Percentiles rank a stretch among this genome's conserved stretches.
These are phyloP conservation scores for Lactuca sativa DNA, from an alignment of 129 eudicot species.

Conservation along the genomic window DNA sequence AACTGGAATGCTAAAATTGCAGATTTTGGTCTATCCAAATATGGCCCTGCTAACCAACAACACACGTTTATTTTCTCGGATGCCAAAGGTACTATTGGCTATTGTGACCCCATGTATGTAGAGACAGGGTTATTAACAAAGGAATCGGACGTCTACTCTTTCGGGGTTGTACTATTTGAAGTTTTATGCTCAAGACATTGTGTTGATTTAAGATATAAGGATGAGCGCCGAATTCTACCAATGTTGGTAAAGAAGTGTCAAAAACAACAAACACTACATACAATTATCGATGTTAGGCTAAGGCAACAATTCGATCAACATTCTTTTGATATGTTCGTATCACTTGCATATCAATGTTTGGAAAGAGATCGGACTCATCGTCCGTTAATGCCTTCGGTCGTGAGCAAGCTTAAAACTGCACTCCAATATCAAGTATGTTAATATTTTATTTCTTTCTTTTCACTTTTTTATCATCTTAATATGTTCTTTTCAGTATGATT, in stretches of 20 bases:
- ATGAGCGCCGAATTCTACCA: background rate
- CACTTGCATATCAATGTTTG: constrained; percentile 12
- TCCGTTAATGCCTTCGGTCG: constrained; percentile 2
- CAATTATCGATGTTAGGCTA: constrained; percentile 1
- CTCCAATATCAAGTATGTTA: constrained; percentile 1
- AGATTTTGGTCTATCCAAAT: constrained; percentile 9
- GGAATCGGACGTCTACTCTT: constrained; percentile 13
- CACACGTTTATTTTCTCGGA: background rate
- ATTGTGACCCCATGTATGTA: constrained; percentile 4
- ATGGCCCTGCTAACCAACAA: constrained; percentile 9
- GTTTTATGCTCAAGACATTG: constrained; percentile 15
- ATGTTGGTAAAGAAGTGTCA: background rate
- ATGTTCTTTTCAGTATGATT: too few relatives aligned
- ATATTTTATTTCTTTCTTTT: too few relatives aligned
- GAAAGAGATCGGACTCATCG: constrained; percentile 2
- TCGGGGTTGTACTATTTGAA: constrained; percentile 8
- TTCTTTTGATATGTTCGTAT: background rate
- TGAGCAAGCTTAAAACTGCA: constrained; percentile 6
- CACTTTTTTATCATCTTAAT: too few relatives aligned
- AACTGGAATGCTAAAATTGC: constrained; percentile 9
- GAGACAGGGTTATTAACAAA: constrained; percentile 1
- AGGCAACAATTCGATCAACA: background rate
- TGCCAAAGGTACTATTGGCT: constrained; percentile 9
- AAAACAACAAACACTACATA: background rate
- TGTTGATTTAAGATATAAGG: background rate